Percentiles rank a stretch among this genome's conserved stretches.
Evolutionary conservation across 176 grass and related monocot genomes (phyloP).

Genomic region (Bonia amplexicaulis): DNA sequence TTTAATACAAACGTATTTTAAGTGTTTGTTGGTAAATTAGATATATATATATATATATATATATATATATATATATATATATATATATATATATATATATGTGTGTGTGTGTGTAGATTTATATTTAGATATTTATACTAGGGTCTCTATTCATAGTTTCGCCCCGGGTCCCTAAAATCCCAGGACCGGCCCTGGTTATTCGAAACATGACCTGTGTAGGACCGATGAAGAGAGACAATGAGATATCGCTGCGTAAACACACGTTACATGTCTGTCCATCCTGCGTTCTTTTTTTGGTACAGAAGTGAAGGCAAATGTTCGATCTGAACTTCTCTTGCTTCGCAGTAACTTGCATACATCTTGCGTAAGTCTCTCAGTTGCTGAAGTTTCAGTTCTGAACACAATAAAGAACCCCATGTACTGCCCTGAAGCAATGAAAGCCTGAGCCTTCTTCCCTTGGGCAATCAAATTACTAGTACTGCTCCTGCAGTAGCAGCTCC

Average conservation of each 20-base stretch:
- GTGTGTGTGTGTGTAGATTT: too few relatives aligned
- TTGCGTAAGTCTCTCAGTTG: neutral
- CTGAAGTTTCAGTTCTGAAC: neutral
- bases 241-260: neutral
- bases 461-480: neutral
- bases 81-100: too few relatives aligned
- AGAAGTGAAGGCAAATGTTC: neutral
- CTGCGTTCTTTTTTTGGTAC: too few relatives aligned
- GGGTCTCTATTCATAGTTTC: too few relatives aligned
- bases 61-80: too few relatives aligned
- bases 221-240: neutral
- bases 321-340: neutral
- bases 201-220: neutral
- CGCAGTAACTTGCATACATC: neutral
- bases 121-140: too few relatives aligned
- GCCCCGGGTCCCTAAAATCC: too few relatives aligned
- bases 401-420: neutral
- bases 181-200: too few relatives aligned
- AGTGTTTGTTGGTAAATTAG: too few relatives aligned
- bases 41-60: too few relatives aligned
- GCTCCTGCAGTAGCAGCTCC: neutral
- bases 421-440: neutral
- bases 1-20: too few relatives aligned
- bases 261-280: neutral
- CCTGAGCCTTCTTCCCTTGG: neutral